Conservation (phyloP, 1,284 basidiomycete genomes). For the Trametes polyzona region DNA sequence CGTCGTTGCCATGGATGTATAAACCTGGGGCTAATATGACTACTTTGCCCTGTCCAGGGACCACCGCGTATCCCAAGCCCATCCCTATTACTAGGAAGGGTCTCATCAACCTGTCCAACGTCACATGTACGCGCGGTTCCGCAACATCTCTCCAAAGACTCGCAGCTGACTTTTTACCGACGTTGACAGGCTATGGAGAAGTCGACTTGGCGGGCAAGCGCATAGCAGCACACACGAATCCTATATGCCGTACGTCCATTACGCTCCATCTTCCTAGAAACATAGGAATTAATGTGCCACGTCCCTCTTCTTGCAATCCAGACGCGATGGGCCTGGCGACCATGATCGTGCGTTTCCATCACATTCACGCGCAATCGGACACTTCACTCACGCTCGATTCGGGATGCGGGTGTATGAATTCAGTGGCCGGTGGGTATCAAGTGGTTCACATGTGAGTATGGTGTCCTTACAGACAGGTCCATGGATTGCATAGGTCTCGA, state of each 20-base stretch:
- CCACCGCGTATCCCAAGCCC: slow-evolving; percentile 34
- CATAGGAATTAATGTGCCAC: too few species aligned
- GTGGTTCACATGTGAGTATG: not conserved
- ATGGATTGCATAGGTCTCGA: slow-evolving; percentile 24
- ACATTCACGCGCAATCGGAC: not conserved
- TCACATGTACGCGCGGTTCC: slow-evolving; percentile 21
- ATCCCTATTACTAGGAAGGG: slow-evolving; percentile 24
- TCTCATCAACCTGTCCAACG: slow-evolving; percentile 16
- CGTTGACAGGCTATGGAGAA: slow-evolving; percentile 28
- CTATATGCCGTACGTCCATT: slow-evolving; percentile 23
- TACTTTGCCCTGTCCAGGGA: slow-evolving; percentile 18
- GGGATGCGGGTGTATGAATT: not conserved
- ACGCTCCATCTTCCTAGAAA: too few species aligned
- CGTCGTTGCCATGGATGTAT: not conserved
- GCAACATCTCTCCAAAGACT: not conserved
- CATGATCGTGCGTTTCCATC: slow-evolving; percentile 8
- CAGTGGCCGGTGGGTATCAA: slow-evolving; percentile 20
- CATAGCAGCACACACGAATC: slow-evolving; percentile 26
- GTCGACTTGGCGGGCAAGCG: slow-evolving; percentile 13
- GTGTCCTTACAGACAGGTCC: not conserved
- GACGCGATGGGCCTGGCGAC: slow-evolving; percentile 28
- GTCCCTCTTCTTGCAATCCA: too few species aligned
- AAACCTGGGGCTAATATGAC: not conserved
- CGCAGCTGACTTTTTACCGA: not conserved
- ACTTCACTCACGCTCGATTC: not conserved